Conservation (phyloP, 2,329 filamentous ascomycete species). For the Curvularia lunata region DNA sequence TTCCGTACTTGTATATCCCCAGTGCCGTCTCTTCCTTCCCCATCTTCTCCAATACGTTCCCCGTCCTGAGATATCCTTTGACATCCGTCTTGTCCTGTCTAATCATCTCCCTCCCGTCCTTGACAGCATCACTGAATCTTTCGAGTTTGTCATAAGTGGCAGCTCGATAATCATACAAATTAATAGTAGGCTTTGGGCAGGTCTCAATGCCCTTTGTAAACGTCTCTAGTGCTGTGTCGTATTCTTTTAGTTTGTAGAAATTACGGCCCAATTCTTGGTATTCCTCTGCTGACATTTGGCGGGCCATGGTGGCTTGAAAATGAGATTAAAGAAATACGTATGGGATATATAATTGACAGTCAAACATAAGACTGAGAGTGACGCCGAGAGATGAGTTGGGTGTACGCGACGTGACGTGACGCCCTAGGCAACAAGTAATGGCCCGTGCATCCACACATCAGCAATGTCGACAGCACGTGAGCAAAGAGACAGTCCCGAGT, state of each 20-base stretch:
- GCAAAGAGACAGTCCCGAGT: not conserved
- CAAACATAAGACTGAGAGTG: not conserved
- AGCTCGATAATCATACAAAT: conserved; percentile 61
- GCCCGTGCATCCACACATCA: not conserved
- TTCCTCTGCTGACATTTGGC: conserved; percentile 42
- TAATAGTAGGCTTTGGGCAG: conserved; percentile 27
- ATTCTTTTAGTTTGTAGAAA: conserved; percentile 48
- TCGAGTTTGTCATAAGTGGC: conserved; percentile 62
- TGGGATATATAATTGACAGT: not conserved
- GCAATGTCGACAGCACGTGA: not conserved
- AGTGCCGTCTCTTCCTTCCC: conserved; percentile 60
- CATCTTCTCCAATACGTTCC: conserved; percentile 56
- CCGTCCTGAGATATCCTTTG: conserved; percentile 65
- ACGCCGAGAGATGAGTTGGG: not conserved
- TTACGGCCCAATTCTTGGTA: conserved; percentile 44
- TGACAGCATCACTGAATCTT: conserved; percentile 58
- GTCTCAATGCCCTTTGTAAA: conserved; percentile 44
- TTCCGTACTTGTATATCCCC: conserved; percentile 64
- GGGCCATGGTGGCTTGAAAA: conserved; percentile 30
- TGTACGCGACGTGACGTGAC: conserved; percentile 4
- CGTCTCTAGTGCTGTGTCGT: conserved; percentile 42
- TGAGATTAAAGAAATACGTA: not conserved
- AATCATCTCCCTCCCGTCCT: conserved; percentile 65
- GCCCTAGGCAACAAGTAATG: not conserved
- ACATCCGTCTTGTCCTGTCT: conserved; percentile 57